Percentiles rank a stretch among this genome's conserved stretches.
phyloP scores from a whole-genome alignment of 306 rosid species.

The Purshia tridentata region DNA sequence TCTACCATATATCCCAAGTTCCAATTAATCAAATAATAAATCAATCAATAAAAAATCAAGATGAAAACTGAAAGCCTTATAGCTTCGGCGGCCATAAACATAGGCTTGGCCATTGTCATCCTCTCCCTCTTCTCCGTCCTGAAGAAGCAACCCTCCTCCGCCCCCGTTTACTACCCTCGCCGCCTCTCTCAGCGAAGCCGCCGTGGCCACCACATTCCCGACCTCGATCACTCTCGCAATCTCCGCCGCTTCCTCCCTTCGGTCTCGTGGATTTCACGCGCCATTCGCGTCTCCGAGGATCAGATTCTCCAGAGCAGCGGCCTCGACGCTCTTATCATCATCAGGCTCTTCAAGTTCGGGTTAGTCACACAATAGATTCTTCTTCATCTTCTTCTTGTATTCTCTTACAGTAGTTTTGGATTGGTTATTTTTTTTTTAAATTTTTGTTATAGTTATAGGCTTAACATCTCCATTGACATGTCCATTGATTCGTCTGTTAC shows the following conservation, averaged over 20 bases:
- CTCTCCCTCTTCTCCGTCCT: constrained; percentile 78
- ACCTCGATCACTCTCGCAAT: constrained; percentile 23
- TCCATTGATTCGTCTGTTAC: neutral
- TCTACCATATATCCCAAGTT: neutral
- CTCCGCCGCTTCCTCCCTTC: constrained; percentile 62
- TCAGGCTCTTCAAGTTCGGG: constrained; percentile 87
- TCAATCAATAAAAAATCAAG: neutral
- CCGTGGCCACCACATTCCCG: neutral
- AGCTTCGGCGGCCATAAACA: constrained; percentile 83
- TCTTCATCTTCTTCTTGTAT: no score
- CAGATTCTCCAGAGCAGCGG: constrained; percentile 56
- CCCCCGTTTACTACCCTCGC: constrained; percentile 69
- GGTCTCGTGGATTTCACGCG: constrained; percentile 59
- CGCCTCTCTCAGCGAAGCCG: constrained; percentile 45
- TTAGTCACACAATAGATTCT: constrained; percentile 10
- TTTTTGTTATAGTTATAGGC: neutral
- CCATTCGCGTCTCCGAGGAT: constrained; percentile 57
- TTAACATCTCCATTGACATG: neutral
- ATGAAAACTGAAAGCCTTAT: constrained; percentile 69
- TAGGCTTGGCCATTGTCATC: constrained; percentile 61
- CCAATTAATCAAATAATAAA: neutral
- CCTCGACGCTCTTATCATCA: constrained; percentile 76
- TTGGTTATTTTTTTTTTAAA: neutral
- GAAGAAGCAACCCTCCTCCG: constrained; percentile 69
- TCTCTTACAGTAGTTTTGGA: no score